phyloP scores from a whole-genome alignment of 2,329 filamentous ascomycete species.

The Fusarium ramigenum region DNA sequence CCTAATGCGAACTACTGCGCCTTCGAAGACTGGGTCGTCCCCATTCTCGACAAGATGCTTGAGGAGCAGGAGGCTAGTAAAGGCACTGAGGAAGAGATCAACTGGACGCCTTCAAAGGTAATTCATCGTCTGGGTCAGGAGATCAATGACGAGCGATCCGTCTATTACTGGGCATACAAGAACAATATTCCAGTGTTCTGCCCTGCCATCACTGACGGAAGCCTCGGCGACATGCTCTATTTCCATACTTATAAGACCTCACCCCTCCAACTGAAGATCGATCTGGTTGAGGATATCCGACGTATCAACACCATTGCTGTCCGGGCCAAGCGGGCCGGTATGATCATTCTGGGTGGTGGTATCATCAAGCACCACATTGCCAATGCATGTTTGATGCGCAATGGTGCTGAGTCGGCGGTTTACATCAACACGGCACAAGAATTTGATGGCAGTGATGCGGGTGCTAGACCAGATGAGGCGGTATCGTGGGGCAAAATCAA shows the following conservation, averaged over 20 bases:
- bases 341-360: slow-evolving; percentile 94
- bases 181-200: slow-evolving; percentile 98
- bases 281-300: slow-evolving; percentile 94
- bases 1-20: slow-evolving; percentile 96
- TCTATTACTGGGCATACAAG: slow-evolving; percentile 98
- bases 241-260: slow-evolving; percentile 96
- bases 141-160: slow-evolving; percentile 90
- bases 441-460: slow-evolving; percentile 96
- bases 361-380: slow-evolving; percentile 99
- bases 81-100: slow-evolving; percentile 72
- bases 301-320: slow-evolving; percentile 93
- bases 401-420: slow-evolving; percentile 94
- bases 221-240: slow-evolving; percentile 96
- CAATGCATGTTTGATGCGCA: slow-evolving; percentile 96
- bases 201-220: slow-evolving; percentile 93
- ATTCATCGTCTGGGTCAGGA: slow-evolving; percentile 91
- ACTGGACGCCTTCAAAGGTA: slow-evolving; percentile 94
- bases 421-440: slow-evolving; percentile 98
- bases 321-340: slow-evolving; percentile 85
- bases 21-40: slow-evolving; percentile 97
- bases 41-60: slow-evolving; percentile 93
- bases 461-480: slow-evolving; percentile 93
- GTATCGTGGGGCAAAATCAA: slow-evolving; percentile 99
- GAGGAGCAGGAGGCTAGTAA: slow-evolving; percentile 89
- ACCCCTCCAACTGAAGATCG: slow-evolving; percentile 81